These are phyloP conservation scores for Radiomyces spectabilis DNA, from an alignment of 192 early-diverging fungal species.

Conservation along the genomic window DNA sequence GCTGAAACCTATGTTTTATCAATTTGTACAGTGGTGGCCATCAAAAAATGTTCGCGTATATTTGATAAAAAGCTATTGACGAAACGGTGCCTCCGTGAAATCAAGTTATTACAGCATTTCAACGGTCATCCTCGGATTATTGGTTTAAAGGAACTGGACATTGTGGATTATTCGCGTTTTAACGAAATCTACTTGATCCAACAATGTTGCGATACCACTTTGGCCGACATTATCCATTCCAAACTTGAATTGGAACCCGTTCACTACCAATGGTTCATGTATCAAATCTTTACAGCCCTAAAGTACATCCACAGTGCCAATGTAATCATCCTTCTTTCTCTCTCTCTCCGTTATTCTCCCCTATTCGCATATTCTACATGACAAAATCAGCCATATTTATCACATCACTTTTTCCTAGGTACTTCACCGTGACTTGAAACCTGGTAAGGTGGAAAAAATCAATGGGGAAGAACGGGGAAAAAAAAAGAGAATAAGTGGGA, in stretches of 20 bases:
- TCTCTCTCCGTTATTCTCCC: background rate
- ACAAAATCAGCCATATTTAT: background rate
- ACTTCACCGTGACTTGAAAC: slow-evolving; percentile 89
- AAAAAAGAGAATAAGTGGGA: too few relatives aligned
- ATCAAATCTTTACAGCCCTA: slow-evolving; percentile 57
- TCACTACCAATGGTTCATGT: slow-evolving; percentile 59
- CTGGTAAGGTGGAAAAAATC: slow-evolving; percentile 45
- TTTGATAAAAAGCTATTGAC: slow-evolving; percentile 83
- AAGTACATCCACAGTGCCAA: slow-evolving; percentile 73
- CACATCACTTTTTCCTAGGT: slow-evolving; percentile 30
- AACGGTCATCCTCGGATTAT: slow-evolving; percentile 64
- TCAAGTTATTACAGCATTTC: slow-evolving; percentile 88
- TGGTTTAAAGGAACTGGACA: slow-evolving; percentile 58
- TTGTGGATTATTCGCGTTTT: slow-evolving; percentile 46
- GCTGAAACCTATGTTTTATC: too few relatives aligned
- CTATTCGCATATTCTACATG: too few relatives aligned
- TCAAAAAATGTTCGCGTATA: slow-evolving; percentile 83
- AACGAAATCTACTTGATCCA: slow-evolving; percentile 48
- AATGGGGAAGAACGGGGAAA: too few relatives aligned
- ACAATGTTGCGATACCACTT: slow-evolving; percentile 64
- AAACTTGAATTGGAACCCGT: slow-evolving; percentile 18
- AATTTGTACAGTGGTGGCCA: slow-evolving; percentile 69
- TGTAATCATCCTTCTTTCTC: background rate
- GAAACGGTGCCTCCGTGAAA: slow-evolving; percentile 84
- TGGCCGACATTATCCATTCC: slow-evolving; percentile 69